Evolutionary conservation across 1,139 yeast genomes (phyloP).

Genomic region (Williopsis jadinii): DNA sequence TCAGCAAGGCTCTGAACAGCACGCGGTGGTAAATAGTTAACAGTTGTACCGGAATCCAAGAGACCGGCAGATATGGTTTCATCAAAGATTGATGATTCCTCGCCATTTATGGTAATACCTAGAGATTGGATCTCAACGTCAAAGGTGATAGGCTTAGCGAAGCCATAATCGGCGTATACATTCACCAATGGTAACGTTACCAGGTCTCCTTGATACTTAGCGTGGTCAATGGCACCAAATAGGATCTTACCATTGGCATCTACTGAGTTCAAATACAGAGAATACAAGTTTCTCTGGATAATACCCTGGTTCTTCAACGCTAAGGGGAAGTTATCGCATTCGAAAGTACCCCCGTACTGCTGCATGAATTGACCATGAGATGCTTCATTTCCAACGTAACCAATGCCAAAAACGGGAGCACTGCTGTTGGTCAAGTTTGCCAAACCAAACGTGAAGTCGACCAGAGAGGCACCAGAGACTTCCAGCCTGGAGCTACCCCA

Average conservation of each 20-base stretch:
- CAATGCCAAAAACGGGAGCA: conserved; percentile 18
- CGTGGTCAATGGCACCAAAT: conserved; percentile 52
- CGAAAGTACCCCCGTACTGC: conserved; percentile 3
- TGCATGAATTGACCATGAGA: conserved; percentile 3
- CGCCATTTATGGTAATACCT: not conserved
- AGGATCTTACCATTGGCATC: conserved; percentile 38
- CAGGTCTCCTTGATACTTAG: conserved; percentile 30
- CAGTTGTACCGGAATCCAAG: conserved; percentile 7
- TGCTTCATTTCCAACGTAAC: conserved; percentile 4
- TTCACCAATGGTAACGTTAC: conserved; percentile 7
- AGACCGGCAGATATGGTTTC: not conserved
- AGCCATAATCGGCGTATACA: conserved; percentile 1
- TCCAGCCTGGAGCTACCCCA: conserved; percentile 55
- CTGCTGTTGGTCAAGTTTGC: conserved; percentile 47
- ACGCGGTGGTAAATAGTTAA: conserved; percentile 20
- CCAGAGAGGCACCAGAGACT: conserved; percentile 36
- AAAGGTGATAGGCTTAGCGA: conserved; percentile 5
- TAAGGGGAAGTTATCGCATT: conserved; percentile 4
- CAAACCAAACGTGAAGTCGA: conserved; percentile 41
- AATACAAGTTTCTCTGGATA: conserved; percentile 45
- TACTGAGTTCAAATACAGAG: conserved; percentile 36
- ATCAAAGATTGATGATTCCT: not conserved
- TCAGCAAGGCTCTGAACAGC: not conserved
- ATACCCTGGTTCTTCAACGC: conserved; percentile 32
- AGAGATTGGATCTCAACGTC: conserved; percentile 1